Conservation (phyloP, 192 early-diverging fungal species). For the Mortierella hygrophila region DNA sequence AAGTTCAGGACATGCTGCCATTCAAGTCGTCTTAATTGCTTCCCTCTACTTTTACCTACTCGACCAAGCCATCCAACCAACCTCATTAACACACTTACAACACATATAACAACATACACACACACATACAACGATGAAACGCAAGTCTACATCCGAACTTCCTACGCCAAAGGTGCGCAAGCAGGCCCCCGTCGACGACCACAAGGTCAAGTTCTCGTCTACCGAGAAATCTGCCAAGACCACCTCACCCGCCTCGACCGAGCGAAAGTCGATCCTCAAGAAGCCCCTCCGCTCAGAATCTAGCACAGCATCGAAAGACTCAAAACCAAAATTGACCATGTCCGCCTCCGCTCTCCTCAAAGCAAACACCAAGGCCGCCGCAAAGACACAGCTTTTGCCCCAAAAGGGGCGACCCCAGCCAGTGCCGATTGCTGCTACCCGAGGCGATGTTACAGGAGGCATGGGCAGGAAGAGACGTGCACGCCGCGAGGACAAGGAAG, state of each 20-base stretch:
- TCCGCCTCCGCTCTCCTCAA: slow-evolving; percentile 45
- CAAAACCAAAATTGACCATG: slow-evolving; percentile 46
- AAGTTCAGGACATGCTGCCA: background rate
- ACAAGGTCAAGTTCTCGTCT: slow-evolving; percentile 15
- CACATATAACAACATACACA: background rate
- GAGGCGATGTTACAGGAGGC: slow-evolving; percentile 51
- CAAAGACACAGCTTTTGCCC: slow-evolving; percentile 9
- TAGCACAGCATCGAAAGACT: slow-evolving; percentile 13
- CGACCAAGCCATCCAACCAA: background rate
- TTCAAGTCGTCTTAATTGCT: background rate
- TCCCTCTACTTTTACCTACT: background rate
- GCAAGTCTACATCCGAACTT: slow-evolving; percentile 18
- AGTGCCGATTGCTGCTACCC: slow-evolving; percentile 34
- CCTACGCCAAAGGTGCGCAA: slow-evolving; percentile 42
- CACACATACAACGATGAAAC: slow-evolving; percentile 23
- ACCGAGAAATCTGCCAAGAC: background rate
- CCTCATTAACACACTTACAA: background rate
- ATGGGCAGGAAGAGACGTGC: slow-evolving; percentile 29
- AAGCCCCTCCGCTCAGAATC: slow-evolving; percentile 35
- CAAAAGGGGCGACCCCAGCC: slow-evolving; percentile 20
- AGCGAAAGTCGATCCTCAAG: slow-evolving; percentile 47
- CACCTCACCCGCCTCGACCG: slow-evolving; percentile 17
- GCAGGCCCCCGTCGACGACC: slow-evolving; percentile 45
- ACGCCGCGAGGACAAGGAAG: slow-evolving; percentile 15
- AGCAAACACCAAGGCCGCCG: slow-evolving; percentile 40